A percentile compares a stretch with the other conserved stretches of the same genome.
These are phyloP conservation scores for Catunica adiposa DNA, from an alignment of 2,329 filamentous ascomycete genomes.

Conservation along the genomic window DNA sequence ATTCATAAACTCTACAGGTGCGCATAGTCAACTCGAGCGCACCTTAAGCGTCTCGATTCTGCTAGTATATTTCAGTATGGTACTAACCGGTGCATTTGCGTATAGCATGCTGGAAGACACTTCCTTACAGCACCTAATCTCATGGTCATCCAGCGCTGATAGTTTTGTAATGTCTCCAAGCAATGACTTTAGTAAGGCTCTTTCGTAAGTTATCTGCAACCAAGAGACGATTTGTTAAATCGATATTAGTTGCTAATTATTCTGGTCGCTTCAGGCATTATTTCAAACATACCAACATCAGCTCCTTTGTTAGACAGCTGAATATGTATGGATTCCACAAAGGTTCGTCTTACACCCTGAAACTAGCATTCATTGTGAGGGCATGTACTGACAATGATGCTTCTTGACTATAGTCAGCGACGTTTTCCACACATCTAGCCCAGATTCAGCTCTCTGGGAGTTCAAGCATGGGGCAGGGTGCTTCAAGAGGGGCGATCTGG, in stretches of 20 bases:
- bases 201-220: constrained; percentile 52
- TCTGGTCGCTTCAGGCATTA: constrained; percentile 52
- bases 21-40: background rate
- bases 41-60: background rate
- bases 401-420: constrained; percentile 57
- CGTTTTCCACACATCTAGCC: constrained; percentile 88
- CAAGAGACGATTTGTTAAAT: constrained; percentile 8
- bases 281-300: constrained; percentile 98
- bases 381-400: background rate
- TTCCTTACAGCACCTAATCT: constrained; percentile 85
- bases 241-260: background rate
- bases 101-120: constrained; percentile 88
- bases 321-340: constrained; percentile 99
- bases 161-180: constrained; percentile 99
- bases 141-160: constrained; percentile 84
- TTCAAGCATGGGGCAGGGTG: constrained; percentile 97
- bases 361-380: background rate
- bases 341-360: constrained; percentile 52
- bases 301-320: constrained; percentile 89
- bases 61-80: background rate
- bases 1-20: constrained; percentile 99
- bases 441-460: constrained; percentile 90
- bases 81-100: constrained; percentile 17
- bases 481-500: constrained; percentile 87
- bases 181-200: constrained; percentile 91